Evolutionary conservation across 345 rosid species (phyloP), one percentile per base, ranked within the genome.

Genomic region (Moricandia moricandioides): DNA sequence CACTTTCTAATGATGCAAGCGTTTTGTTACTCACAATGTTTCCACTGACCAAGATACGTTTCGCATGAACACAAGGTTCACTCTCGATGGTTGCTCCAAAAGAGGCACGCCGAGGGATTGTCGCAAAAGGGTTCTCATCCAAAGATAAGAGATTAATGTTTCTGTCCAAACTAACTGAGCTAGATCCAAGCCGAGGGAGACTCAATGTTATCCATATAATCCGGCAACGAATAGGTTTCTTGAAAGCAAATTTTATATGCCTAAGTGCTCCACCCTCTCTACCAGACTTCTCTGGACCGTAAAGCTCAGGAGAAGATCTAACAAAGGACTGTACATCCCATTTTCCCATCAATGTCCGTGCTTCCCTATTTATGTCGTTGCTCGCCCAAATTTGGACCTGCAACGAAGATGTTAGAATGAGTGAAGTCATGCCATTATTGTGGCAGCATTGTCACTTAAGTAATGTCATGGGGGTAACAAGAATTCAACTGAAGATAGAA

Each of bases 301-400:
- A 84, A 26, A 85, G 67, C 75, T 92, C 97, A 30, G 93, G 72
- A 34, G 96, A 89, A 69, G 93, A 87, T 40, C 79, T 76, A 64
- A 80, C 73, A 49, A 86, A 79, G 82, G 97, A 85, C 67, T 90
- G 89, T 40, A 94, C 85, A 82, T 94, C 97, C 97, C 98, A 94
- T 73, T 94, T 90, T 69, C 98, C 99, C 83, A 95, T 56, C 77
- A 83, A 77, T 16, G 97, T 82, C 80, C 97, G 87, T 73, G 85
- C 97, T 87, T 91, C 96, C 84, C 77, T 87, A 65, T 90, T 81
- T 73, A 92, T 88, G 70, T 86, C 86, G 80, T 86, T 90, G 84
- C 99, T 86, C 9, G 89, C 97, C 99, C 99, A 95, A 68, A 95
- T 87, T 87, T 92, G 97, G 70, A 92, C 93, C 97, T 95, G 62